phyloP scores from a whole-genome alignment of 2,329 filamentous ascomycete species.

The Didymella pinodella region DNA sequence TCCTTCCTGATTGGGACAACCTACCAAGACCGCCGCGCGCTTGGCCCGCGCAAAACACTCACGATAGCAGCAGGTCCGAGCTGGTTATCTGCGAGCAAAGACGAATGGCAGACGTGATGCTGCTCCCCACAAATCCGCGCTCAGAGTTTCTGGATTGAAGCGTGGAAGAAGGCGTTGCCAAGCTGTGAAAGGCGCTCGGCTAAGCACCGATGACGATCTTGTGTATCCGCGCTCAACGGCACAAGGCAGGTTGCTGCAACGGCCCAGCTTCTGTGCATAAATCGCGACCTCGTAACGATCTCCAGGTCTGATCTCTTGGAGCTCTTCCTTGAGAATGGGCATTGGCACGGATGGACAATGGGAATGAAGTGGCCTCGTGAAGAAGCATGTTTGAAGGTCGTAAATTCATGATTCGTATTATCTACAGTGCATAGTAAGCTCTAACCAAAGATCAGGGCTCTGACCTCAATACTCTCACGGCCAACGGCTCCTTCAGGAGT shows the following conservation, averaged over 20 bases:
- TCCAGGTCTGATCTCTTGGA: neutral
- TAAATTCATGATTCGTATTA: slow-evolving; percentile 2
- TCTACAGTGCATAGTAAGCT: neutral
- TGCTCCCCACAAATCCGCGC: neutral
- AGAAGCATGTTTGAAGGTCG: neutral
- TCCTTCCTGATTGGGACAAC: slow-evolving; percentile 17
- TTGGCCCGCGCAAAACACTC: slow-evolving; percentile 15
- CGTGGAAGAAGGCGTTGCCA: slow-evolving; percentile 15
- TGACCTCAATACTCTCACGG: slow-evolving; percentile 88
- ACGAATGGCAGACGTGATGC: slow-evolving; percentile 1
- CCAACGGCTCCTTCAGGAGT: slow-evolving; percentile 73
- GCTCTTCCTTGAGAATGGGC: neutral
- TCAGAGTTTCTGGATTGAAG: slow-evolving; percentile 5
- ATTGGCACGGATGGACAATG: neutral
- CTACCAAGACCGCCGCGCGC: slow-evolving; percentile 18
- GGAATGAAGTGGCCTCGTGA: no score
- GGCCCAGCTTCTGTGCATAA: neutral
- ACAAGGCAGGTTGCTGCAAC: neutral
- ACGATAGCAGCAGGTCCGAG: slow-evolving; percentile 22
- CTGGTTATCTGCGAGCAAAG: slow-evolving; percentile 18
- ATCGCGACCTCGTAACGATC: neutral
- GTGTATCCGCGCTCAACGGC: slow-evolving; percentile 5
- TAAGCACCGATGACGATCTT: slow-evolving; percentile 10
- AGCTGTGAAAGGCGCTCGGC: slow-evolving; percentile 9
- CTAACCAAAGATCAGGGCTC: slow-evolving; percentile 79